Evolutionary conservation across 805 yeast genomes (phyloP), one percentile per base, ranked within the genome.

Genomic region (Candida pseudofarinosa): DNA sequence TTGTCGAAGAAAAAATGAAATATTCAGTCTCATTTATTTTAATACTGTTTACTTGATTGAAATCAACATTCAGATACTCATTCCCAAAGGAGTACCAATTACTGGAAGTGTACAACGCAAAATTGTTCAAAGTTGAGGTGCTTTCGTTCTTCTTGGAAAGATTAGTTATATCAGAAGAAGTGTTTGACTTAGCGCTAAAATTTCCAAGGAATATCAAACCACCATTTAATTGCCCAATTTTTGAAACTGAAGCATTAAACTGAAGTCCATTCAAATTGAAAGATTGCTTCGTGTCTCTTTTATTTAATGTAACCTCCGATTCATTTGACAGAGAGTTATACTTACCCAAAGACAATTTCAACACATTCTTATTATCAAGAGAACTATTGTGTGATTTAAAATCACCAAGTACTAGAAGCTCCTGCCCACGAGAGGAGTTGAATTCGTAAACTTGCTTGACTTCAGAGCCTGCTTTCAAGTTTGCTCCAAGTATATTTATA

Each of bases 391-490:
- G 58, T 4, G 56, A 55, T 32, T 56, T 52, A 47, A 81, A 75
- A 4, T 63, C 53, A 3, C 88, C 88, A 17, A 71, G 60, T 7
- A 80, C 45, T 3, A 74, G 39, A 4, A 83, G 60, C 4, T 63
- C 59, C 10, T 61, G 59, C 5, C 54, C 49, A 19, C 66, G 59
- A 12, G 54, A 45, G 3, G 48, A 31, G 12, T 62, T 56, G 19
- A 67, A 59, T 18, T 57, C 45, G 1, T 44, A 33, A 15, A 76
- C 39, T 12, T 62, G 55, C 7, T 55, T 43, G 1, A 80, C 69
- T 1, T 50, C 47, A 1, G 76, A 73, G 47, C 66, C 56, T 13
- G 45, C 39, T 1, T 54, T 20, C 10, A 67, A 51, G 35, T 53
- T 35, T 0, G 65, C 61, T 43, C 73, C 67, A 35, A 70, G 55